phyloP scores from a whole-genome alignment of 805 yeast genomes.

The Lachancea nothofagi region DNA sequence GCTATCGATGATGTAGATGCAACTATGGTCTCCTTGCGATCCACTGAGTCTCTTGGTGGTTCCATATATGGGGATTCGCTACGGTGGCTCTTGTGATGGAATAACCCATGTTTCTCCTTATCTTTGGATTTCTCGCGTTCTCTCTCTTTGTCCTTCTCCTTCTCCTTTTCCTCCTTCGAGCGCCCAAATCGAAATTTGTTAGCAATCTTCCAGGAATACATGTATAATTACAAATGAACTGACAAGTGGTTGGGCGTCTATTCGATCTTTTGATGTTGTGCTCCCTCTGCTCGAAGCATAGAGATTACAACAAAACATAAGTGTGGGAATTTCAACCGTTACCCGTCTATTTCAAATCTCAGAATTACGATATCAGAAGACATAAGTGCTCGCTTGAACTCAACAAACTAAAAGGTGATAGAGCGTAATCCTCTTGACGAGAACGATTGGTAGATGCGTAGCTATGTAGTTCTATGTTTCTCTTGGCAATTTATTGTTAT shows the following conservation, averaged over 20 bases:
- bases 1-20: conserved; percentile 24
- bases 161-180: conserved; percentile 29
- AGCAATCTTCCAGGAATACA: conserved; percentile 32
- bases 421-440: too few species aligned
- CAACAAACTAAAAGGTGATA: background rate
- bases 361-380: too few species aligned
- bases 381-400: background rate
- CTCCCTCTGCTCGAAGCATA: too few species aligned
- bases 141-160: conserved; percentile 18
- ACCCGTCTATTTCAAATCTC: too few species aligned
- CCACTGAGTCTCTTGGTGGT: conserved; percentile 13
- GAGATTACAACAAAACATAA: too few species aligned
- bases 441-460: too few species aligned
- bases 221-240: conserved; percentile 3
- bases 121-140: conserved; percentile 16
- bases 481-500: too few species aligned
- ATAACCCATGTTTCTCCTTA: conserved; percentile 13
- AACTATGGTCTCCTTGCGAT: conserved; percentile 30
- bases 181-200: conserved; percentile 33
- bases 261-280: too few species aligned
- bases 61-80: conserved; percentile 9
- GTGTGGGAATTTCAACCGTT: too few species aligned
- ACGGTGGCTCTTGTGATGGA: conserved; percentile 11
- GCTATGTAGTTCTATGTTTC: too few species aligned
- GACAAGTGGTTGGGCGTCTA: too few species aligned